These are phyloP conservation scores for Hyaloperonospora arabidopsidis DNA, from an alignment of 352 stramenopile species.

Conservation along the genomic window DNA sequence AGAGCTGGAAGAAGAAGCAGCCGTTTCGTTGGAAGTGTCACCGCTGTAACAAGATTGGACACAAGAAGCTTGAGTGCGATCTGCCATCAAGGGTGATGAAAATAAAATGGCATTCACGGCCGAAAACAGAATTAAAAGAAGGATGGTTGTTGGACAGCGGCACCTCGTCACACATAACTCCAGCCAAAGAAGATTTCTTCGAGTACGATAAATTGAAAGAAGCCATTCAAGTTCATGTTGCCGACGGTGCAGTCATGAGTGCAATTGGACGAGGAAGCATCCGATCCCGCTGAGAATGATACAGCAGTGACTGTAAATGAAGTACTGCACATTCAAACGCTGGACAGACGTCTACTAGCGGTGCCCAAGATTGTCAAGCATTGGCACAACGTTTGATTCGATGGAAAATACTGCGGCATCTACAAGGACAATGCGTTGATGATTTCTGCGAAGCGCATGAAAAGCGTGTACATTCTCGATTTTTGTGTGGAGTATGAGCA, in stretches of 20 bases:
- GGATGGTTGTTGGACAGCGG: neutral
- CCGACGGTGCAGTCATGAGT: neutral
- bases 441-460: neutral
- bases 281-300: neutral
- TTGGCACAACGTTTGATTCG: slow-evolving; percentile 1
- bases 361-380: neutral
- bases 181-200: neutral
- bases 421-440: neutral
- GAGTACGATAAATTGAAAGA: neutral
- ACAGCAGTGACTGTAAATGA: neutral
- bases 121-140: neutral
- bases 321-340: neutral
- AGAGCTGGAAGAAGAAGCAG: slow-evolving; percentile 1
- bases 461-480: neutral
- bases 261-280: neutral
- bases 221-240: neutral
- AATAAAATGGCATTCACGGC: neutral
- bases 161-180: neutral
- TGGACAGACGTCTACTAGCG: neutral
- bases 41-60: neutral
- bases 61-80: neutral
- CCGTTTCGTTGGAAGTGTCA: too few relatives aligned
- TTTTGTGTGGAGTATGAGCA: neutral
- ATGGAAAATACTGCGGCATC: neutral
- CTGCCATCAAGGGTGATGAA: neutral